A percentile compares a stretch with the other conserved stretches of the same genome.
These are phyloP conservation scores for Lodderomyces orthopsilosis DNA, from an alignment of 1,139 yeast genomes.

Conservation along the genomic window DNA sequence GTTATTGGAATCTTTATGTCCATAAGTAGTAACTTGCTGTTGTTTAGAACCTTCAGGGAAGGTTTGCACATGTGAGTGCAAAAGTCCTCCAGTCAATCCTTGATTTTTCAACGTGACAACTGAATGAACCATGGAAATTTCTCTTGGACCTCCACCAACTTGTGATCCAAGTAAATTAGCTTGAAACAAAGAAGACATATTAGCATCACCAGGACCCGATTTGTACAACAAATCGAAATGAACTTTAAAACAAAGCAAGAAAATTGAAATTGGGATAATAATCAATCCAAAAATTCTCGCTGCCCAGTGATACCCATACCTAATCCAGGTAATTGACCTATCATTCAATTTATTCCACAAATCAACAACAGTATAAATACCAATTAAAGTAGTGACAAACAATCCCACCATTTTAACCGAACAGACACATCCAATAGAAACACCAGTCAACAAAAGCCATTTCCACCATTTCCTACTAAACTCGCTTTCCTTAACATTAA, in stretches of 20 bases:
- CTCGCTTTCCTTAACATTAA: conserved; percentile 48
- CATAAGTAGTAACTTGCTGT: conserved; percentile 93
- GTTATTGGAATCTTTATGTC: conserved; percentile 89
- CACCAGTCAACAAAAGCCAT: conserved; percentile 80
- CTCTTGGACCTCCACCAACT: conserved; percentile 86
- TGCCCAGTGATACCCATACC: conserved; percentile 60
- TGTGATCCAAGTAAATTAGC: conserved; percentile 83
- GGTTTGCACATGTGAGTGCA: conserved; percentile 92
- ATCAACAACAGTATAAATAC: conserved; percentile 72
- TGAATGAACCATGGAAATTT: conserved; percentile 76
- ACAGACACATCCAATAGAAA: conserved; percentile 71
- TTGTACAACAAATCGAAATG: conserved; percentile 72
- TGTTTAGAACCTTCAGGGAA: conserved; percentile 95
- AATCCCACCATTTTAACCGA: conserved; percentile 88
- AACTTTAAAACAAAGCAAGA: conserved; percentile 63
- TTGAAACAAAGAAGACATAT: conserved; percentile 95
- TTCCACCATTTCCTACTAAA: conserved; percentile 91
- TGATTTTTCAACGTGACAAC: conserved; percentile 80
- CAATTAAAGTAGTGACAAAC: conserved; percentile 70
- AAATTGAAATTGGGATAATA: conserved; percentile 59
- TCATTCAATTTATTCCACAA: conserved; percentile 69
- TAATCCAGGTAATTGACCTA: conserved; percentile 46
- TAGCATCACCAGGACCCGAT: conserved; percentile 92
- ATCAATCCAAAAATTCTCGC: conserved; percentile 63
- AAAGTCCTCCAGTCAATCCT: conserved; percentile 87